Conservation (phyloP, 148 eudicot genomes). For the Cornus controversa region DNA sequence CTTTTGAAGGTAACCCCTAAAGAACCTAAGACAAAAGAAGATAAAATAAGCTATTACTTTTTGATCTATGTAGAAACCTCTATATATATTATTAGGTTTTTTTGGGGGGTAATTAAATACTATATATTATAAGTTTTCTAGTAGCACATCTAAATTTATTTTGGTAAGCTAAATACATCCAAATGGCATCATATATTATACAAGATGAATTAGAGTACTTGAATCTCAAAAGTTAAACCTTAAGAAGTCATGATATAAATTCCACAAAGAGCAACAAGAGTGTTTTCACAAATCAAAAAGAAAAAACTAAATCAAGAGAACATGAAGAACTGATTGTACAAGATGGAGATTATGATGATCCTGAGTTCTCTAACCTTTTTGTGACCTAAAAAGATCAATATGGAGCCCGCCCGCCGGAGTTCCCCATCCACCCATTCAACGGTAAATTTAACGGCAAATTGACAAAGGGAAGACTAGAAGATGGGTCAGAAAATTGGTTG, state of each 20-base stretch:
- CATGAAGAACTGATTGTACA: conserved; percentile 24
- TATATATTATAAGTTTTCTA: background rate
- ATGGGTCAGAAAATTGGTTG: conserved; percentile 31
- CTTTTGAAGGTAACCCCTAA: conserved; percentile 14
- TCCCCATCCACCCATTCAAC: conserved; percentile 38
- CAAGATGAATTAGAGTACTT: background rate
- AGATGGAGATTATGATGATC: conserved; percentile 12
- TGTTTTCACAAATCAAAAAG: conserved; percentile 17
- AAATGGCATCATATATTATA: background rate
- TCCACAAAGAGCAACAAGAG: conserved; percentile 17
- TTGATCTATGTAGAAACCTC: background rate
- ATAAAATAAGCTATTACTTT: background rate
- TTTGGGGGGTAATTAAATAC: too few relatives aligned
- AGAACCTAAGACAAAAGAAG: background rate
- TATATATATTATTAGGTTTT: too few relatives aligned
- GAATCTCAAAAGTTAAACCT: conserved; percentile 38
- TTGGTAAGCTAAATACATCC: background rate
- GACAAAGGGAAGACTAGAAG: conserved; percentile 45
- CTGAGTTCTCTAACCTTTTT: conserved; percentile 21
- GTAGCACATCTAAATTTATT: too few relatives aligned
- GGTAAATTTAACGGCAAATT: conserved; percentile 37
- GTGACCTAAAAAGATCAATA: conserved; percentile 19
- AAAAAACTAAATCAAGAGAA: conserved; percentile 1
- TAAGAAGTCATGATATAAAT: conserved; percentile 10
- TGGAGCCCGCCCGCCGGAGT: conserved; percentile 25